Base-by-base conservation (phyloP, 306 rosid species). In the Vigna nakashimae region DNA sequence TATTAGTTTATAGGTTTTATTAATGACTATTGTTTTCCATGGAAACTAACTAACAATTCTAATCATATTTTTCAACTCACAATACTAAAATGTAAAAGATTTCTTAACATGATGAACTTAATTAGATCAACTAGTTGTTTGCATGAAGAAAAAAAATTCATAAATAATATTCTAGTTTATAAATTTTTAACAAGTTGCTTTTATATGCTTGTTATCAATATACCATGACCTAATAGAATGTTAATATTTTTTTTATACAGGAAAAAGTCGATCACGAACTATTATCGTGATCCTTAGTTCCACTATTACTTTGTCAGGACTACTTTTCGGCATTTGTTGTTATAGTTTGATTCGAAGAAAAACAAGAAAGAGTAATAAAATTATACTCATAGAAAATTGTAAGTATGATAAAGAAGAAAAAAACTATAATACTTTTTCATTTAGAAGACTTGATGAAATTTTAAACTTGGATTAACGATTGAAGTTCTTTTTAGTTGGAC, bases 301-400 rank as follows among this genome's bases (percentile, higher is more conserved):
- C 3, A 1, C 8, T 17, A 20, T 65, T 36, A 9, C 32, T 30
- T 73, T n/a, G 22, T 9, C 16, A 4, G 30, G 16, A 7, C 15
- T 18, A 2, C 17, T 52, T 62, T 14, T 76, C 32, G 20, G 3
- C 5, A 2, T 36, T 4, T 13, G 32, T 10, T 13, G 32, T 16
- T 76, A 6, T 51, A 52, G 16, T 40, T 65, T 40, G 36, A 14
- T 65, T 3, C 36, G 22, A 71, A 65, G 26, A 24, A 76, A 52
- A 52, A 16, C 14, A 65, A 52, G 38, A 65, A 51, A 32, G 28
- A 76, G 5, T 0, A 7, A 28, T 9, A 51, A 52, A 1, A 17
- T 18, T 24, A 56, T 76, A 9, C 80, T 76, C 6, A 28, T 0
- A 52, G 55, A 76, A 52, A 76, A 76, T 11, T 51, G 80, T 76